Base-by-base conservation (phyloP, 169 alveolate genomes). In the Besnoitia besnoiti region DNA sequence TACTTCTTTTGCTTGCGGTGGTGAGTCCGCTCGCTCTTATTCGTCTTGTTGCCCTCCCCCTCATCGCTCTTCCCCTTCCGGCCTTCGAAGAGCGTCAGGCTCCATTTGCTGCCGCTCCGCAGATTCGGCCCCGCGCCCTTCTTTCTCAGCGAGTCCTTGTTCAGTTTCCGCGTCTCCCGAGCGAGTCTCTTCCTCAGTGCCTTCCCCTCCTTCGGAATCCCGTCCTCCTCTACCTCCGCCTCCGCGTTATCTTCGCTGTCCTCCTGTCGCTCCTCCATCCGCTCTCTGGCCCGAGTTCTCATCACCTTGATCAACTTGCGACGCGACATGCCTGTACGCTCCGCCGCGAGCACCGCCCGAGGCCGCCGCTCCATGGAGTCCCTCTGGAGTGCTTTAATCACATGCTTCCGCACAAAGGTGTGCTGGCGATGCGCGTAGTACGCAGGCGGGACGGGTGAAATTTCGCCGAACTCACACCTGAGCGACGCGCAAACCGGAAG, bases 391-490 rank as follows among this genome's bases (percentile, higher is more conserved):
- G 55, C 85, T 8, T 44, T 27, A 0, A 80, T 35, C n/a, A 80
- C 89, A 21, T 80, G 89, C n/a, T 46, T 39, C 46, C 82, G 91
- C 14, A 85, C 49, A 37, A 85, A 85, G 4, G 37, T 67, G 10
- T 37, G 44, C 50, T 85, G 91, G 51, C 91, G 91, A 59, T 62
- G 33, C 33, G 91, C 24, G 62, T 85, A 85, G 33, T 37, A 73
- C 37, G 49, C 50, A 0, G 91, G 91, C 30, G 91, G 91, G 37
- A 85, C 50, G 4, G 91, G 91, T 1, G 91, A 85, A 10, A 85
- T 85, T 62, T 85, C 91, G 1, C 91, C 91, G 33, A 62, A 85
- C 67, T 40, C 59, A 27, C 91, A 76, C 55, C 85, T 42, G 80
- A n/a, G n/a, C 12, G n/a, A 67, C 0, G 19, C 30, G 62, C 44